A percentile compares a stretch with the other conserved stretches of the same genome.
phyloP scores from a whole-genome alignment of 352 stramenopile genomes.

The Discostella stelligera region DNA sequence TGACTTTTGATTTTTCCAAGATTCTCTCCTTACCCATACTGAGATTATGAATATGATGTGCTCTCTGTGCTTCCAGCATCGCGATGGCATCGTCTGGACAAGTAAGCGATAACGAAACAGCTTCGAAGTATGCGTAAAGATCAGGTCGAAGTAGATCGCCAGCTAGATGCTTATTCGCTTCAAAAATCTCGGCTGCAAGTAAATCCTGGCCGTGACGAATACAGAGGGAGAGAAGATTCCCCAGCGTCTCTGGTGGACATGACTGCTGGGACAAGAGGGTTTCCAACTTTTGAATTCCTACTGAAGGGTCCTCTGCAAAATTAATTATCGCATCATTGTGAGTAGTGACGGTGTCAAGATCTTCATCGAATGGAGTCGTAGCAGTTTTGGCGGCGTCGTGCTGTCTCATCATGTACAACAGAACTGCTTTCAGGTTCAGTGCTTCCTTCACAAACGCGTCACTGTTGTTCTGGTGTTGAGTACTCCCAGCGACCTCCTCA shows the following conservation, averaged over 20 bases:
- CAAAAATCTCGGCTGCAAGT: slow-evolving; percentile 93
- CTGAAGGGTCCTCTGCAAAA: slow-evolving; percentile 90
- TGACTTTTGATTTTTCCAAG: slow-evolving; percentile 12
- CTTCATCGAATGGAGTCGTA: slow-evolving; percentile 86
- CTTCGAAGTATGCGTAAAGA: slow-evolving; percentile 94
- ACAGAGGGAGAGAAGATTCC: slow-evolving; percentile 92
- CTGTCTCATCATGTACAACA: slow-evolving; percentile 94
- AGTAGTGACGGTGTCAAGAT: slow-evolving; percentile 90
- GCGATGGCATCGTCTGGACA: slow-evolving; percentile 89
- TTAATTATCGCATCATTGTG: slow-evolving; percentile 90
- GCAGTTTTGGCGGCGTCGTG: slow-evolving; percentile 84
- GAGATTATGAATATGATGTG: slow-evolving; percentile 9
- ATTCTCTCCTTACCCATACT: slow-evolving; percentile 28
- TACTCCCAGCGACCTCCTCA: slow-evolving; percentile 91
- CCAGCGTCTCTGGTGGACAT: slow-evolving; percentile 93
- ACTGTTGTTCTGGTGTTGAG: slow-evolving; percentile 70
- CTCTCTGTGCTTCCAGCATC: slow-evolving; percentile 31
- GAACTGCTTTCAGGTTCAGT: slow-evolving; percentile 94
- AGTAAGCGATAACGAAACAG: slow-evolving; percentile 89
- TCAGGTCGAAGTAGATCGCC: slow-evolving; percentile 92
- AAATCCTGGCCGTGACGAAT: slow-evolving; percentile 93
- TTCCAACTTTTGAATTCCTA: slow-evolving; percentile 93
- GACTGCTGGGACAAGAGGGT: slow-evolving; percentile 92
- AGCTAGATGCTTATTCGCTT: slow-evolving; percentile 87
- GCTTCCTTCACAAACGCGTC: slow-evolving; percentile 91